Evolutionary conservation across 2,329 filamentous ascomycete species (phyloP).

Genomic region (Pseudocercospora cruenta): DNA sequence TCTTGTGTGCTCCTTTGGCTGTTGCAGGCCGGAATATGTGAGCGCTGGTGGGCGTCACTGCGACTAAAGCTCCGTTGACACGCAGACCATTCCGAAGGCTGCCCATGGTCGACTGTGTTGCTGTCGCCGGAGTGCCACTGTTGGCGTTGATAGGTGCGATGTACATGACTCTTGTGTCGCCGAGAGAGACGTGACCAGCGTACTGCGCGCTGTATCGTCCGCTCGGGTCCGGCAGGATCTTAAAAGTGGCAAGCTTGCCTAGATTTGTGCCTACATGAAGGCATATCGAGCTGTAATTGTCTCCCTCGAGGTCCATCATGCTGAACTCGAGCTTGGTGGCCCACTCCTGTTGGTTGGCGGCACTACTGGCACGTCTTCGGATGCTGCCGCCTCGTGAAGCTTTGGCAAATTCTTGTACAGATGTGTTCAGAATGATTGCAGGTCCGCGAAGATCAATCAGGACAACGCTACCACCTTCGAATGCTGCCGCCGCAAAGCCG

Average conservation of each 20-base stretch:
- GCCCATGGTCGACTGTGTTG: slow-evolving; percentile 75
- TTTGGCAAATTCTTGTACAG: slow-evolving; percentile 73
- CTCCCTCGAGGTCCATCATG: slow-evolving; percentile 89
- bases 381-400: slow-evolving; percentile 77
- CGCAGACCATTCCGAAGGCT: slow-evolving; percentile 73
- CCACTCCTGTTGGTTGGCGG: slow-evolving; percentile 65
- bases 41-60: slow-evolving; percentile 73
- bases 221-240: slow-evolving; percentile 73
- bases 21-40: slow-evolving; percentile 84
- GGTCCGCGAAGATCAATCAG: slow-evolving; percentile 89
- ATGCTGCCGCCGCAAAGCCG: slow-evolving; percentile 86
- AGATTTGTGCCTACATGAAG: slow-evolving; percentile 87
- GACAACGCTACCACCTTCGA: slow-evolving; percentile 76
- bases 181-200: slow-evolving; percentile 68
- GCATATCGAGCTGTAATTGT: slow-evolving; percentile 90
- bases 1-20: slow-evolving; percentile 87
- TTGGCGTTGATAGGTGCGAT: slow-evolving; percentile 80
- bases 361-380: slow-evolving; percentile 55
- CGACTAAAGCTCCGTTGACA: slow-evolving; percentile 79
- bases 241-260: slow-evolving; percentile 86
- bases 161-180: slow-evolving; percentile 67
- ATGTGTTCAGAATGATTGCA: slow-evolving; percentile 75
- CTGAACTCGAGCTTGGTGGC: slow-evolving; percentile 85
- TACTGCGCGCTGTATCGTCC: slow-evolving; percentile 73
- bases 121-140: slow-evolving; percentile 73